Evolutionary conservation across 2,329 filamentous ascomycete genomes (phyloP), one percentile per base, ranked within the genome.

Genomic region (Dactylonectria macrodidyma): DNA sequence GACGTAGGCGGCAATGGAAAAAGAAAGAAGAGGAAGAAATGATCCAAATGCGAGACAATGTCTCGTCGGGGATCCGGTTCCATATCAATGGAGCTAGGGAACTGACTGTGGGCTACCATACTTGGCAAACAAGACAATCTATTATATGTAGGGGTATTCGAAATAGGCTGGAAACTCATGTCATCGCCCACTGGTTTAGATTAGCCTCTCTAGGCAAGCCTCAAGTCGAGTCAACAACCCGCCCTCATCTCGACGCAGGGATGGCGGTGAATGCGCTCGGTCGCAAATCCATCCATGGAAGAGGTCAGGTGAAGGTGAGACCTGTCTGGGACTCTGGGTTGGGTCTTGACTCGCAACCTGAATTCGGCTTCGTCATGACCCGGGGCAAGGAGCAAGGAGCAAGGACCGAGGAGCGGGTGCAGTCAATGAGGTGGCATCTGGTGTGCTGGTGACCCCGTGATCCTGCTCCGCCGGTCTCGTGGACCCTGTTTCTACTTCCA

Each of bases 341-440:
- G 57, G 50, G 46, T 36, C 57, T 30, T 55, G 50, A 62, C 30
- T 19, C 19, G 58, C 26, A 26, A 52, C 55, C 12, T 52, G 46
- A 46, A 62, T 12, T 36, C 36, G 63, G 34, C 44, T 59, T 59
- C 55, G 55, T 19, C 57, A 38, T 51, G 46, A 59, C 47, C 41
- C 10, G 19, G n/a, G 19, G 19, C 11, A 12, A 12, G 11, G 12
- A 34, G 22, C 51, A 51, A 62, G 51, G 51, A 30, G n/a, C n/a
- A 12, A 12, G 11, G 12, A 34, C 14, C 51, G 59, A 62, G 51
- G 51, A 30, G n/a, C n/a, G n/a, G 36, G 30, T 11, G 51, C n/a
- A 22, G 51, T 62, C 19, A 41, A 62, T 55, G 59, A 62, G 51
- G 51, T 56, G 59, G 59, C 50, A 62, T 62, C 41, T 55, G 59